Base-by-base conservation (phyloP, 2,329 filamentous ascomycete species). In the Stachybotrys echinatus region DNA sequence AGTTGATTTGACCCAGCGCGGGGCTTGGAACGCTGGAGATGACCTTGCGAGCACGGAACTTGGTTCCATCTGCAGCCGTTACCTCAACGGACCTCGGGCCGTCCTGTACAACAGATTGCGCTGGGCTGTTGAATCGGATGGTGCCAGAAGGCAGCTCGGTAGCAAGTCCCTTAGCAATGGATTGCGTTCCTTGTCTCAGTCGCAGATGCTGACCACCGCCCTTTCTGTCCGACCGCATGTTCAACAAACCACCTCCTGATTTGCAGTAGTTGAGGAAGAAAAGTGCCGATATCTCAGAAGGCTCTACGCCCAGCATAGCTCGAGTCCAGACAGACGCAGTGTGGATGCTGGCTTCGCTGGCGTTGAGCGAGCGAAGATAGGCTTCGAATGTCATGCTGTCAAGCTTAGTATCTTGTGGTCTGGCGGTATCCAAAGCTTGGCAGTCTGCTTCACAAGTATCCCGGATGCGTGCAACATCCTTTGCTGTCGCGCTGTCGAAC, bases 241-340 rank as follows among this genome's bases (percentile, higher is more conserved):
- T 65, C 51, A 77, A 50, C 3, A 83, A 62, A 0, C 81, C 80
- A 5, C 73, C 73, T 3, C 76, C 75, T 12, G 69, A 71, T 54
- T 73, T 75, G 67, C 74, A 76, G 63, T 83, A 81, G 56, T 80
- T 69, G 20, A 84, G 65, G 55, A 83, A 80, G 57, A 66, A 82
- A 2, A 78, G 58, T 0, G 79, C 77, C 6, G 71, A 75, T 5
- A 80, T 57, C 12, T 81, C 76, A 1, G 48, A 51, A 0, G 77
- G 70, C 31, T 80, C 75, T 1, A 72, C 61, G 2, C 79, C 79
- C 2, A 80, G 61, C 71, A 78, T 75, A 2, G 72, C 77, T 0
- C 74, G 66, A 0, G 72, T 72, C 67, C 76, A 79, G 4, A 79
- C 56, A 3, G 57, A 67, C 1, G 69, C 69, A 0, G 54, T 56